Evolutionary conservation across 306 rosid species (phyloP).

Genomic region (Pterocarpus macrocarpus): DNA sequence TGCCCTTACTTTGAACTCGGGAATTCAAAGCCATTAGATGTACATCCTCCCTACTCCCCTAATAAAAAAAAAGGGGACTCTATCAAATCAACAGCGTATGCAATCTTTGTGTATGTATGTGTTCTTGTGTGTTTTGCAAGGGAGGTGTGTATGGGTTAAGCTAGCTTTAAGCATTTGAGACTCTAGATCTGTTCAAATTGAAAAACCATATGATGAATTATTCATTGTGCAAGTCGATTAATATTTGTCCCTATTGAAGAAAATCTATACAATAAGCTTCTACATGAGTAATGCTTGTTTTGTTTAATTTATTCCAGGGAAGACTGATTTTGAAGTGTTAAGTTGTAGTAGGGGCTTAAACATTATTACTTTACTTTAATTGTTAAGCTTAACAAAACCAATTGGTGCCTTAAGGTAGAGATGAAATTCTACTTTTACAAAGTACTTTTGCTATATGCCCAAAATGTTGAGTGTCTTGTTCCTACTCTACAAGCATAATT

Average conservation of each 20-base stretch:
- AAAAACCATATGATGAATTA: not conserved
- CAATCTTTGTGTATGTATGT: not conserved
- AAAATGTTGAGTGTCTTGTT: not conserved
- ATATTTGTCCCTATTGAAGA: not conserved
- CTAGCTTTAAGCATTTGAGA: not conserved
- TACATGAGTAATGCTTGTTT: constrained; percentile 27
- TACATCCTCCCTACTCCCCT: not conserved
- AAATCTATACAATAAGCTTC: constrained; percentile 26
- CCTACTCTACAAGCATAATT: not conserved
- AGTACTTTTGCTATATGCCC: not conserved
- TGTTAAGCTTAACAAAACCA: constrained; percentile 6
- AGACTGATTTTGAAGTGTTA: constrained; percentile 63
- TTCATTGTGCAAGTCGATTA: not conserved
- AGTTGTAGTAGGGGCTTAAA: constrained; percentile 69
- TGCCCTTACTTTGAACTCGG: constrained; percentile 16
- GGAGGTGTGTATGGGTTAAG: not conserved
- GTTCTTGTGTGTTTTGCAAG: too few species aligned
- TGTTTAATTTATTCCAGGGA: constrained; percentile 61
- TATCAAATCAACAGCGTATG: constrained; percentile 27
- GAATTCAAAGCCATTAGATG: constrained; percentile 9
- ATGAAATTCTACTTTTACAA: not conserved
- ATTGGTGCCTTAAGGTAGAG: constrained; percentile 34
- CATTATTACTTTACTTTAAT: constrained; percentile 23
- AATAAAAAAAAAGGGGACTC: not conserved
- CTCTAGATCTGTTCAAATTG: not conserved